Evolutionary conservation across 306 rosid species (phyloP), one percentile per base, ranked within the genome.

Genomic region (Cicer bijugum): DNA sequence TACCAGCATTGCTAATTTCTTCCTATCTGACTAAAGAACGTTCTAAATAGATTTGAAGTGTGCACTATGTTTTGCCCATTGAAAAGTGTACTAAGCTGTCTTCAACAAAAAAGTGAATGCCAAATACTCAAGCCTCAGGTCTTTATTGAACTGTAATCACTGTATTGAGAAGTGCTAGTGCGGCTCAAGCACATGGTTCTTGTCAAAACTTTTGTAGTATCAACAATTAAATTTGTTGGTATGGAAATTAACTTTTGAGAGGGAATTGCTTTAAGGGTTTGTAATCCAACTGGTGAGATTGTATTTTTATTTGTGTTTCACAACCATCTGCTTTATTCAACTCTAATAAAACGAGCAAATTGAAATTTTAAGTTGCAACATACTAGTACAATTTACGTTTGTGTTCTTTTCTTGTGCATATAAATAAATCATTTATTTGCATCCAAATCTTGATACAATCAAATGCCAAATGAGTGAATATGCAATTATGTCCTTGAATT

Each of bases 21-120:
- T 57, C 78, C 38, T 73, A 51, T 67, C 69, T 64, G 72, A 80
- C 70, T 58, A 82, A 51, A 7, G 81, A 58, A 46, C 44, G 67
- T 42, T 75, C 73, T 50, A 20, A 16, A 33, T 51, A 16, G 74
- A 57, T 67, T 69, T 78, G 39, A 59, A 71, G 75, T 35, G 76
- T 68, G 71, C 28, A n/a, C 19, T 2, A 46, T 56, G 62, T 52
- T 37, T 71, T 20, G 43, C 62, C 67, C 23, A 14, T 44, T 68
- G 51, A 63, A 67, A 69, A 62, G 16, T 69, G 67, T 77, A 47
- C 57, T 15, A 47, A 1, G 59, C 4, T 17, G 56, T 52, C 35
- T 71, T 71, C 51, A 14, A 56, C 16, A 45, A 75, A 71, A 73
- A 44, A 7, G 60, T 19, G 39, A 57, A 57, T 19, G 72, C 20